Evolutionary conservation across 1,139 yeast genomes (phyloP), one percentile per base, ranked within the genome.

Genomic region (Komagataea norvegica): DNA sequence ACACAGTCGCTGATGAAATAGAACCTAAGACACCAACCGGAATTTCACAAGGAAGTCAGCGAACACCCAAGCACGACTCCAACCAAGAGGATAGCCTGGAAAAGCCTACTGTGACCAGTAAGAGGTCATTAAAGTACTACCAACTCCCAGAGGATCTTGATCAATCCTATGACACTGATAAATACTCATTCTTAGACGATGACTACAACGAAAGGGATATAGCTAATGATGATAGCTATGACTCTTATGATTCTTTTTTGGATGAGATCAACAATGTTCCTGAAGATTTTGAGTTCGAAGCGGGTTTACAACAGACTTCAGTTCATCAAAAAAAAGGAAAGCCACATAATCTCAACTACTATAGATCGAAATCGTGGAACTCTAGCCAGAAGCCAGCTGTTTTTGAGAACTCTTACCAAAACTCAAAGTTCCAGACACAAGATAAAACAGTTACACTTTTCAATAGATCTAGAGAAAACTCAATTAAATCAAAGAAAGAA

Each of bases 391-490:
- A 38, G 9, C 46, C 43, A 21, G 41, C 37, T 1, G 50, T 55
- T 1, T 52, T 52, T 2, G 60, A 50, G 32, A 60, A 55, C 24
- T 44, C 38, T 8, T 46, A 54, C 2, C 65, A 52, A 14, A 61
- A 65, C n/a, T 73, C 70, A 45, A 76, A 69, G 46, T 64, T 76
- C 22, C 73, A 74, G 44, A 67, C 74, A 1, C 55, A 60, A 19
- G 68, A 65, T 38, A 77, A 72, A 48, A 77, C 81, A 0, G 80
- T 77, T 1, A 78, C 85, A 0, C 68, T 76, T 36, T 77, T 76
- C 48, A 68, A 57, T 5, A 35, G 34, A 21, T 18, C 40, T 10
- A 33, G 41, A 11, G 36, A 42, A 13, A 34, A 23, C n/a, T 43
- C 52, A 1, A 3, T 34, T 1, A 26, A 41, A 14, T 29, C 45